phyloP scores from a whole-genome alignment of 2,329 filamentous ascomycete species.

The Arthrobotrys sinensis region DNA sequence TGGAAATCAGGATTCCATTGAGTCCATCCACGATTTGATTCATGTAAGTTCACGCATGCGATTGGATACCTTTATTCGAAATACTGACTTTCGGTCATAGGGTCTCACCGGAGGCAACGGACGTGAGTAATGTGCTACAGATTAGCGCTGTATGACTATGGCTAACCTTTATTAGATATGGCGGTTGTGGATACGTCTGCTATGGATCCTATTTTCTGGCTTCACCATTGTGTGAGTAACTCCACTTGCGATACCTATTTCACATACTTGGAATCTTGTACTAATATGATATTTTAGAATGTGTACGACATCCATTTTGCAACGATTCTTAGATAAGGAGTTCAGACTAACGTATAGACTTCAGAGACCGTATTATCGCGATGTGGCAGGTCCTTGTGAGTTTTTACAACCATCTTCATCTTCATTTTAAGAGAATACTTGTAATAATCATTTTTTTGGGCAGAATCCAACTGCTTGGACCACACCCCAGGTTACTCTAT shows the following conservation, averaged over 20 bases:
- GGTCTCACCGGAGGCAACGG: constrained; percentile 47
- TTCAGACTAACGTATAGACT: not conserved
- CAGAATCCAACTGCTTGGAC: constrained; percentile 48
- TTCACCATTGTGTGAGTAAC: constrained; percentile 52
- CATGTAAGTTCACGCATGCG: constrained; percentile 29
- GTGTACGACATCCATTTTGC: constrained; percentile 27
- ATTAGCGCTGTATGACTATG: not conserved
- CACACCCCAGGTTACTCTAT: constrained; percentile 20
- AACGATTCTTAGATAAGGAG: not conserved
- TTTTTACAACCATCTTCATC: not conserved
- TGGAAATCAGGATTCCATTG: constrained; percentile 54
- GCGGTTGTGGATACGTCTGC: constrained; percentile 44
- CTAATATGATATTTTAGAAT: constrained; percentile 38
- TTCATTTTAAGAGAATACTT: not conserved
- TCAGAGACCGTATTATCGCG: constrained; percentile 45
- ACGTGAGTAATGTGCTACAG: constrained; percentile 29
- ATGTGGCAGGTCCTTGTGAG: constrained; percentile 58
- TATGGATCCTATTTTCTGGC: constrained; percentile 45
- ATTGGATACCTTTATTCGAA: not conserved
- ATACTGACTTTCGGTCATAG: constrained; percentile 24
- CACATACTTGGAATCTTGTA: not conserved
- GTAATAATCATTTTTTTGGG: not conserved
- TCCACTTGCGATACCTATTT: not conserved
- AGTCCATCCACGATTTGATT: constrained; percentile 54
- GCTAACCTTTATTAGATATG: constrained; percentile 50